Evolutionary conservation across 768 basidiomycete genomes (phyloP), one percentile per base, ranked within the genome.

Genomic region (Auriscalpium vulgare): DNA sequence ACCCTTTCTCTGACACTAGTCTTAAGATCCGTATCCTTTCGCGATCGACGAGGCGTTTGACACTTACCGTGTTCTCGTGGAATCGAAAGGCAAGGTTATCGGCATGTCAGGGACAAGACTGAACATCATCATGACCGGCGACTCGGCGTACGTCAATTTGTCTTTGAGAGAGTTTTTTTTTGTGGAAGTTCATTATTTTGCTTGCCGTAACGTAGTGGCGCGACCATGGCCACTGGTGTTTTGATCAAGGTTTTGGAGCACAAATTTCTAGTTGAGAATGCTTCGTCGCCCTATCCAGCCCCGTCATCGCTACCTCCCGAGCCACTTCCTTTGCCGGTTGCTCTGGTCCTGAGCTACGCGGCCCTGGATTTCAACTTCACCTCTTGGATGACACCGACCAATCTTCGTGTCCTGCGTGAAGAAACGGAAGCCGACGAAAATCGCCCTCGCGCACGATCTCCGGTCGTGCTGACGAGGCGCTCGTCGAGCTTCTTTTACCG

Each of bases 331-430:
- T 75, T 80, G 16, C 97, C 97, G 1, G 72, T 87, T 40, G 88
- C 89, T 1, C 76, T 98, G 56, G 84, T 97, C 34, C 80, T 95
- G 53, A 91, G 84, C 62, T 99, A 98, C 69, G 83, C 95, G 0
- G 89, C 88, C 23, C 79, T 98, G 47, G 95, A 98, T 69, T 98
- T 99, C 75, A 97, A 98, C 69, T 97, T 95, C 65, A 93, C 92
- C 0, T 95, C 94, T 19, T 98, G 95, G 95, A 93, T 94, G 91
- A 80, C 88, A 0, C 83, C 84, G 9, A 80, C 80, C 17, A 84
- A 97, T 68, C 76, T 97, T 55, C 84, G 82, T 5, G 87, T 95
- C 34, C 75, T 98, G 13, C 82, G 88, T 53, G 82, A 87, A 3
- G 95, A 98, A 51, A 62, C 61, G 1, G 61, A 62, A 51, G 59